Percentiles rank a stretch among this genome's conserved stretches.
These are phyloP conservation scores for Eremothecium coryli DNA, from an alignment of 1,139 yeast genomes.

Conservation along the genomic window DNA sequence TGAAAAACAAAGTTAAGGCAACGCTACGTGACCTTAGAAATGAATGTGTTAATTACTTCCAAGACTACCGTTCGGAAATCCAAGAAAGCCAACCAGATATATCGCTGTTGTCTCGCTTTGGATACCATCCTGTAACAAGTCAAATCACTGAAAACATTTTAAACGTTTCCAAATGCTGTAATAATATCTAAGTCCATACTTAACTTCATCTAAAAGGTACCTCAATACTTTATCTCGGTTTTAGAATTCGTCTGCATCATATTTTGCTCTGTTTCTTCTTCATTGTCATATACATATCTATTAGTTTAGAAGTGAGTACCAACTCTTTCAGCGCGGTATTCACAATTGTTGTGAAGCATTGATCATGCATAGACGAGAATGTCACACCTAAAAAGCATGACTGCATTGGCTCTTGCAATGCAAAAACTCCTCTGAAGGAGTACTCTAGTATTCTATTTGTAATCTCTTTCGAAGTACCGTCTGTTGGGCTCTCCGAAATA, in stretches of 20 bases:
- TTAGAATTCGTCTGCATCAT: no score
- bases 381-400: constrained; percentile 3
- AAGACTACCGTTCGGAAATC: constrained; percentile 7
- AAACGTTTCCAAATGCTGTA: constrained; percentile 2
- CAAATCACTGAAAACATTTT: neutral
- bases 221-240: no score
- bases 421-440: constrained; percentile 4
- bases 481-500: neutral
- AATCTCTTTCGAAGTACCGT: neutral
- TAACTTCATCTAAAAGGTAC: no score
- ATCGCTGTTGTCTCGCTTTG: neutral
- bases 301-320: constrained; percentile 3
- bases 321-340: constrained; percentile 3
- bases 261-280: neutral
- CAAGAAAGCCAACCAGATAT: neutral
- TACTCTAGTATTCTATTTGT: constrained; percentile 1
- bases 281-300: constrained; percentile 4
- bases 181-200: constrained; percentile 3
- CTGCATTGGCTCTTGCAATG: constrained; percentile 3
- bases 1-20: constrained; percentile 15
- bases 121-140: neutral
- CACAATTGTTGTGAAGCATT: constrained; percentile 2
- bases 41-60: constrained; percentile 16
- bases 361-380: constrained; percentile 3
- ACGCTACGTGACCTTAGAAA: constrained; percentile 17